Conservation (phyloP, 306 rosid genomes). For the Vigna angularis region DNA sequence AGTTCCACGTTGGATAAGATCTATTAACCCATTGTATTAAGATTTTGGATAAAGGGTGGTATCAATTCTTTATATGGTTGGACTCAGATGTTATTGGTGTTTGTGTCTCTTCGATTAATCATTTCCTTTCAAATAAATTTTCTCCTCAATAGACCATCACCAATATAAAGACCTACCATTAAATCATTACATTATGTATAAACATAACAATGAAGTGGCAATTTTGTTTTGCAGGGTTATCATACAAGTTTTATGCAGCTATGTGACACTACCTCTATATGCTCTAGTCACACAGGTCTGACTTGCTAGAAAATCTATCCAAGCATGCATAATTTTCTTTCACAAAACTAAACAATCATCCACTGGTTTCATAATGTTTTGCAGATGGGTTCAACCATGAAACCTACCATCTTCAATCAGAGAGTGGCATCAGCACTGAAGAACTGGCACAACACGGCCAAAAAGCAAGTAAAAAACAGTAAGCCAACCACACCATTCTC, state of each 20-base stretch:
- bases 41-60: too few relatives aligned
- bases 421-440: constrained; percentile 65
- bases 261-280: constrained; percentile 87
- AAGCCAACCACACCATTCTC: constrained; percentile 58
- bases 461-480: constrained; percentile 49
- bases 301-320: neutral
- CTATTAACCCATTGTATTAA: too few relatives aligned
- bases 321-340: neutral
- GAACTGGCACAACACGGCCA: constrained; percentile 68
- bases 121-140: too few relatives aligned
- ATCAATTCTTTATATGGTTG: too few relatives aligned
- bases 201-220: constrained; percentile 11
- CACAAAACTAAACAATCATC: neutral
- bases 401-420: constrained; percentile 66
- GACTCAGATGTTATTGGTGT: too few relatives aligned
- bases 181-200: constrained; percentile 9
- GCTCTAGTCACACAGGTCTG: constrained; percentile 90
- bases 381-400: constrained; percentile 89
- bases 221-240: constrained; percentile 68
- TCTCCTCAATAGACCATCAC: too few relatives aligned
- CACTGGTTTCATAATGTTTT: constrained; percentile 13
- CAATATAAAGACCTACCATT: neutral
- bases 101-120: too few relatives aligned
- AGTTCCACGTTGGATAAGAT: too few relatives aligned
- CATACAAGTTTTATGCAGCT: constrained; percentile 78